These are phyloP conservation scores for Nissolia schottii DNA, from an alignment of 306 rosid species.

Conservation along the genomic window DNA sequence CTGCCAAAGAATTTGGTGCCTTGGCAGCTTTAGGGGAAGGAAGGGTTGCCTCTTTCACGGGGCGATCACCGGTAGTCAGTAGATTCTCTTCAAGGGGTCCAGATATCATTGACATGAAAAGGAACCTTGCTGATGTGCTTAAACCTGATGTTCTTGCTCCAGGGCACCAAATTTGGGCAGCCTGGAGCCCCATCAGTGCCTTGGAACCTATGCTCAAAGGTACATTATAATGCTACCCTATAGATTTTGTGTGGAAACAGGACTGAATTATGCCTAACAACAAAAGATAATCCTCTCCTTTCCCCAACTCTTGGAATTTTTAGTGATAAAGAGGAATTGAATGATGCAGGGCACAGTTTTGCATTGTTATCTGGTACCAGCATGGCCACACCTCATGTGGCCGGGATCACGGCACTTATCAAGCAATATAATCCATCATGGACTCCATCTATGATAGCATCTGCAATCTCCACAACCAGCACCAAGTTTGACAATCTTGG, in stretches of 20 bases:
- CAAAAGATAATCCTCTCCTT: not conserved
- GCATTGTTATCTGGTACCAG: constrained; percentile 86
- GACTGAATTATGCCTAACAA: not conserved
- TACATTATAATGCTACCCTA: not conserved
- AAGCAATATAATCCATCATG: constrained; percentile 76
- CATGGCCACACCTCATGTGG: constrained; percentile 88
- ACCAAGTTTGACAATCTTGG: constrained; percentile 58
- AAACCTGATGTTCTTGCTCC: constrained; percentile 96
- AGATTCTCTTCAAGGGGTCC: constrained; percentile 95
- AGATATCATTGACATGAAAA: constrained; percentile 48
- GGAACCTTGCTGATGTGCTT: constrained; percentile 52
- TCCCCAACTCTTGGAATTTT: not conserved
- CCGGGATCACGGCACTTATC: constrained; percentile 89
- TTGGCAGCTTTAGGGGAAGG: constrained; percentile 65
- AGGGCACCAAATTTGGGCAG: constrained; percentile 93
- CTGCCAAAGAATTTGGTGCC: constrained; percentile 37
- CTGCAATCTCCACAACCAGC: constrained; percentile 81
- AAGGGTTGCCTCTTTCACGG: constrained; percentile 58
- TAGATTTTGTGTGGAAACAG: not conserved
- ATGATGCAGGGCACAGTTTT: constrained; percentile 50
- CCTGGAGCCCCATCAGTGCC: constrained; percentile 82
- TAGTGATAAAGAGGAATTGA: not conserved
- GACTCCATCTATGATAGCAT: constrained; percentile 88
- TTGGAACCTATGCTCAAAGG: constrained; percentile 53
- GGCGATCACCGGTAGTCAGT: constrained; percentile 58